Evolutionary conservation across 192 early-diverging fungal species (phyloP), one percentile per base, ranked within the genome.

Genomic region (Entomortierella parvispora): DNA sequence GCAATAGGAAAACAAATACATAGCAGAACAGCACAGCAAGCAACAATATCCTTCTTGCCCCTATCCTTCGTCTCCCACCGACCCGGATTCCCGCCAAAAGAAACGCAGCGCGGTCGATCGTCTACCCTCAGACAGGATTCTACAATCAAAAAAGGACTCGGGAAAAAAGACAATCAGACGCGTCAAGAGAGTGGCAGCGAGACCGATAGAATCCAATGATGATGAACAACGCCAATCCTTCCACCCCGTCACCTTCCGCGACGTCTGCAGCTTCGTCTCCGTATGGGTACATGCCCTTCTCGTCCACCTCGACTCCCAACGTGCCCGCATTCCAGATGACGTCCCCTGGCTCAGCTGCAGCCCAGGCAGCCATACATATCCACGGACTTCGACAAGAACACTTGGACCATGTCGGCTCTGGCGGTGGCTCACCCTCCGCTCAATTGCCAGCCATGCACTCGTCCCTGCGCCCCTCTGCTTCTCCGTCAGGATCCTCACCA

Each of bases 401-500:
- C 64, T 52, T 12, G 45, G 47, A 49, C 46, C 45, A 12, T 32
- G n/a, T 6, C 59, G 45, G 10, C 58, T 44, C 11, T 42, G 44
- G 0, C 40, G 37, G 37, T 18, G 28, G 28, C n/a, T 37, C 54
- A 1, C 31, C 54, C 28, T 34, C 54, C 7, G 26, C 54, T 1
- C 26, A 31, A 7, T 32, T 56, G 31, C 25, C 68, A 33, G 52
- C 66, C 4, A 57, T 64, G 11, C 61, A 28, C 22, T 23, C 62
- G 45, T 42, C 59, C 10, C 54, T 71, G 17, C 60, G 62, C 50
- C 26, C 59, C 15, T 50, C 68, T n/a, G 54, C 54, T 18, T 56
- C 54, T 18, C 54, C 55, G 22, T 56, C 69, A 28, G 61, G 53
- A 47, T 62, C 69, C 22, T 50, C 61, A n/a, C 23, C 61, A 2